Base-by-base conservation (phyloP, 179 eudicot species). In the Patellifolia procumbens region DNA sequence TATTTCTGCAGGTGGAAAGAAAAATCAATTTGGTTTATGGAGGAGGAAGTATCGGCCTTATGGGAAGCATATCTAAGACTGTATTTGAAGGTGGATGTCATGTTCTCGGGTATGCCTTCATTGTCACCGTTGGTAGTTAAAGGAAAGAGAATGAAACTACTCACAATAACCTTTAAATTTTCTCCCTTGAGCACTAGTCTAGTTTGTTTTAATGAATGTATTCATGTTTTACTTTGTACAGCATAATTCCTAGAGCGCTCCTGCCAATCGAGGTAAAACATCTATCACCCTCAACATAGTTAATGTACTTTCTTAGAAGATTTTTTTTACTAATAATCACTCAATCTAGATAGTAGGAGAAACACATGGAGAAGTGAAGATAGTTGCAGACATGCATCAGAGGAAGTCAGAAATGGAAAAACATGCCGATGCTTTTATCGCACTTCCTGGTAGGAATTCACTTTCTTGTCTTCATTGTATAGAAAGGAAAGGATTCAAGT, bases 401-500 rank as follows among this genome's bases (percentile, higher is more conserved):
- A 90, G 97, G 81, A 91, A 91, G 79, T 82, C 94, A 70, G 91
- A 90, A 81, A 91, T 91, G 97, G 87, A 86, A 42, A 90, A 88
- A 78, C 83, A 88, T 86, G 92, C 97, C 24, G 94, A 91, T 63
- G 97, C 97, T 71, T 91, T 91, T 75, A 88, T 91, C 74, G 97
- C 97, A 35, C 89, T 91, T 60, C 97, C 97, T 67, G 97, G 97
- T 91, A 70, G 35, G 51, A 43, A 43, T 56, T 56, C 5, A 9
- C 31, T 49, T 26, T 55, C 46, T 48, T 72, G 34, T 29, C 13
- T 45, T 60, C 26, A 31, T 39, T 0, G 22, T 66, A 6, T 42
- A n/a, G 2, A 66, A n/a, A n/a, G n/a, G 29, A n/a, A 66, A 66
- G 16, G 28, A 42, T 66, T 66, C 51, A 39, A 28, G 31, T 39